Evolutionary conservation across 345 rosid species (phyloP).

Genomic region (Populus deltoides): DNA sequence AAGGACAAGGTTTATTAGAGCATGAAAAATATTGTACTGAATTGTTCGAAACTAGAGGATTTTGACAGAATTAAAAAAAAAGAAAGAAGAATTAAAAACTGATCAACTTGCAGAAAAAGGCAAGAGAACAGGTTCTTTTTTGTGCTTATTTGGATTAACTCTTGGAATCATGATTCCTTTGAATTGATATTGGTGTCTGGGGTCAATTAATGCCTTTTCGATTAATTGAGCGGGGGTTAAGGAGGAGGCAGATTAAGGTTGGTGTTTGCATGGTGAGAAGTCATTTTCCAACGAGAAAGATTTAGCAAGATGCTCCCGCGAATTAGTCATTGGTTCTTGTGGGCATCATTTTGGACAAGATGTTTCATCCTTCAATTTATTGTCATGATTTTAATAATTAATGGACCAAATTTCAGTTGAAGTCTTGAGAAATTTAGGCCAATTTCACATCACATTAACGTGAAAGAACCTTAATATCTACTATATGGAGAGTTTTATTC

Average conservation of each 20-base stretch:
- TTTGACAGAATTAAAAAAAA: no score
- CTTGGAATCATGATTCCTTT: neutral
- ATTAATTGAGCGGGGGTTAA: neutral
- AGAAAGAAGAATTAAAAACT: no score
- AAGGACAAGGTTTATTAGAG: no score
- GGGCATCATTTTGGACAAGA: neutral
- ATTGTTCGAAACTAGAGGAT: no score
- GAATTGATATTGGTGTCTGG: neutral
- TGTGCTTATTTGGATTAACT: neutral
- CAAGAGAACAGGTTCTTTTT: no score
- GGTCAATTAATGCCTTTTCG: neutral
- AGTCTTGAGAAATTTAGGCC: conserved; percentile 16
- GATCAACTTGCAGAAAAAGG: no score
- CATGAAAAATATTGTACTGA: no score
- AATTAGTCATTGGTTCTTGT: neutral
- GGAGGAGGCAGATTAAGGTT: neutral
- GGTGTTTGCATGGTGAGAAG: neutral
- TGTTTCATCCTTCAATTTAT: neutral
- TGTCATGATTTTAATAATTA: neutral
- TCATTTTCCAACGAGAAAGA: neutral
- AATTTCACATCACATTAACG: conserved; percentile 6
- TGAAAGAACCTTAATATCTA: neutral
- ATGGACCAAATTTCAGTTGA: neutral
- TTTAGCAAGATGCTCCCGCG: neutral
- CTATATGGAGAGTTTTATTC: neutral